Percentiles rank a stretch among this genome's conserved stretches.
These are phyloP conservation scores for Podosphaera xanthii DNA, from an alignment of 2,329 filamentous ascomycete genomes.

Conservation along the genomic window DNA sequence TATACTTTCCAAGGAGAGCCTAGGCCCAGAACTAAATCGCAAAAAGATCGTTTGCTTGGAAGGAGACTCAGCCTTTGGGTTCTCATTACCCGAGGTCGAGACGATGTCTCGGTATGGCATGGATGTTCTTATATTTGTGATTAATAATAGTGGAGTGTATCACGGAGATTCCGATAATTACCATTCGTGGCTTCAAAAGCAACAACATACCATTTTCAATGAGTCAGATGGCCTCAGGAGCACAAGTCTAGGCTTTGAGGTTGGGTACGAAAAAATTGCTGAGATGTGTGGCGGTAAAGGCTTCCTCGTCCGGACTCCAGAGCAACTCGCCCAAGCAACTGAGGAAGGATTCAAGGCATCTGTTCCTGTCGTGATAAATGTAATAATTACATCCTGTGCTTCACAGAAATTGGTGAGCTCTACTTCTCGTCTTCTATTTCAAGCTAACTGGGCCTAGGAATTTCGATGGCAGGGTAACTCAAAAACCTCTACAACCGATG, in stretches of 20 bases:
- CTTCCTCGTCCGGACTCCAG: constrained; percentile 26
- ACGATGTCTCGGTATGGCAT: constrained; percentile 31
- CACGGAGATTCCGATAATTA: constrained; percentile 20
- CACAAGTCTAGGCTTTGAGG: constrained; percentile 29
- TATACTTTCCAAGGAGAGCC: constrained; percentile 16
- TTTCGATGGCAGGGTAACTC: constrained; percentile 15
- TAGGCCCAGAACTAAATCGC: constrained; percentile 8
- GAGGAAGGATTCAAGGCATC: constrained; percentile 24
- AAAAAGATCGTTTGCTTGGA: constrained; percentile 34
- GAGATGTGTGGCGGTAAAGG: constrained; percentile 30
- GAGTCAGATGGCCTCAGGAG: constrained; percentile 21
- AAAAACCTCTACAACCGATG: not conserved
- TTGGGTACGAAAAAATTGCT: constrained; percentile 30
- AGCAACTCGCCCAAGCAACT: constrained; percentile 27
- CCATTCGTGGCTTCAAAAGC: constrained; percentile 22
- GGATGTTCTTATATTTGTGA: constrained; percentile 29
- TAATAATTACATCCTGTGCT: constrained; percentile 28
- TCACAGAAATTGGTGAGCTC: constrained; percentile 19
- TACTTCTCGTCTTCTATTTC: not conserved
- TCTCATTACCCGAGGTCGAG: constrained; percentile 30
- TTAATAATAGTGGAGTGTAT: constrained; percentile 31
- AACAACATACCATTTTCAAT: constrained; percentile 17
- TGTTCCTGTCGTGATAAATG: constrained; percentile 28
- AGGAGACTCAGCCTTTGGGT: constrained; percentile 32
- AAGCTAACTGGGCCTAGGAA: constrained; percentile 6